Base-by-base conservation (phyloP, 2,329 filamentous ascomycete genomes). In the Hymenoscyphus albidus region DNA sequence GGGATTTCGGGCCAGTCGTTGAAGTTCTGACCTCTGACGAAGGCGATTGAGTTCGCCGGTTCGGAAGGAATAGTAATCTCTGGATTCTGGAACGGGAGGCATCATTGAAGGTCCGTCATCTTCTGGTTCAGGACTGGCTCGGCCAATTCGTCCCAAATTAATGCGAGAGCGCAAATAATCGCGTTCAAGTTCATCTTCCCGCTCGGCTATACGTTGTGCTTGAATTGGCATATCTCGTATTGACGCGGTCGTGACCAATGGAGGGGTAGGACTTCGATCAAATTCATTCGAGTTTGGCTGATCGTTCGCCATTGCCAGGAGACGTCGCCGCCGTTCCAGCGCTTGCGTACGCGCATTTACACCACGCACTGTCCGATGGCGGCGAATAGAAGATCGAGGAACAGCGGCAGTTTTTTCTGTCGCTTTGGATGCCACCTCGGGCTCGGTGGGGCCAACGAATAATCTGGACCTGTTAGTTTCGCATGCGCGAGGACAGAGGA, bases 341-440 rank as follows among this genome's bases (percentile, higher is more conserved):
- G 62, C 60, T 48, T 54, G 39, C 12, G 66, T 42, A 39, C 69
- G 69, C 56, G 68, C 65, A 63, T 66, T 64, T 48, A 61, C 58
- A 22, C 67, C 67, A 38, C 70, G 69, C 38, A 68, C 31, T 39
- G 67, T 67, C 14, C 71, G 69, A 18, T 69, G 67, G 59, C 74
- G 67, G 61, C 74, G 70, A 62, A 76, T 76, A 18, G 70, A 64
- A 62, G 74, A 75, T 68, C 74, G 70, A 18, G 71, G 61, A 22
- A 54, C 62, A 48, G 74, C 62, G 40, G 72, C 62, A 48, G 63
- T 63, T 61, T 75, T 74, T 59, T 76, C 74, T 57, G 68, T 59
- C 5, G 68, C 60, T 65, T 72, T 72, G n/a, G 68, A 63, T 35
- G 70, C 63, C 54, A 68, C 59, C 60, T 73, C 70, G 64, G 73